phyloP scores from a whole-genome alignment of 306 rosid genomes.

The Rosa rugosa region DNA sequence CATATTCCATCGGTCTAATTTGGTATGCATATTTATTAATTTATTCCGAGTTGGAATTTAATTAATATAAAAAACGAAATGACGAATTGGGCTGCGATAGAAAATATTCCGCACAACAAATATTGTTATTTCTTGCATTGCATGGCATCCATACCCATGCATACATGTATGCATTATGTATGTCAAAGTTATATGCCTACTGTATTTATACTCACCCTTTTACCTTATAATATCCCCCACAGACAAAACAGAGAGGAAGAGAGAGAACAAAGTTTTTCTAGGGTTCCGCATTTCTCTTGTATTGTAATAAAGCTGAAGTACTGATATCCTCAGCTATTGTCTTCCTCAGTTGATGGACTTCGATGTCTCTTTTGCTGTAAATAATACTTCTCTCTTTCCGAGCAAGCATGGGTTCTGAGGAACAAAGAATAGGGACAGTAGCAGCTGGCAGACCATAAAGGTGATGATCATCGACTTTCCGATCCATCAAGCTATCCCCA shows the following conservation, averaged over 20 bases:
- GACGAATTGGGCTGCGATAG: constrained; percentile 1
- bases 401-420: constrained; percentile 8
- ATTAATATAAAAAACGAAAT: constrained; percentile 16
- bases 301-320: constrained; percentile 15
- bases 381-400: constrained; percentile 21
- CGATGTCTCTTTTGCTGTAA: constrained; percentile 25
- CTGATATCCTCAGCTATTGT: constrained; percentile 20
- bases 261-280: constrained; percentile 18
- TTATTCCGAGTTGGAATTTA: constrained; percentile 13
- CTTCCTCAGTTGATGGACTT: constrained; percentile 25
- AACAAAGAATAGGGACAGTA: background rate
- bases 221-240: constrained; percentile 27
- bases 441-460: constrained; percentile 18
- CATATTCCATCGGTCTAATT: constrained; percentile 10
- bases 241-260: constrained; percentile 23
- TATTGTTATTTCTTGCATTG: constrained; percentile 28
- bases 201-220: constrained; percentile 35
- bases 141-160: constrained; percentile 28
- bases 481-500: constrained; percentile 14
- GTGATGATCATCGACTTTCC: constrained; percentile 18
- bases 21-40: background rate
- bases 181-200: constrained; percentile 17
- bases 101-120: constrained; percentile 17
- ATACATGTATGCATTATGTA: constrained; percentile 18
- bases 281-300: constrained; percentile 35